Conservation (phyloP, 2,329 filamentous ascomycete genomes). For the Ophiostoma montium region DNA sequence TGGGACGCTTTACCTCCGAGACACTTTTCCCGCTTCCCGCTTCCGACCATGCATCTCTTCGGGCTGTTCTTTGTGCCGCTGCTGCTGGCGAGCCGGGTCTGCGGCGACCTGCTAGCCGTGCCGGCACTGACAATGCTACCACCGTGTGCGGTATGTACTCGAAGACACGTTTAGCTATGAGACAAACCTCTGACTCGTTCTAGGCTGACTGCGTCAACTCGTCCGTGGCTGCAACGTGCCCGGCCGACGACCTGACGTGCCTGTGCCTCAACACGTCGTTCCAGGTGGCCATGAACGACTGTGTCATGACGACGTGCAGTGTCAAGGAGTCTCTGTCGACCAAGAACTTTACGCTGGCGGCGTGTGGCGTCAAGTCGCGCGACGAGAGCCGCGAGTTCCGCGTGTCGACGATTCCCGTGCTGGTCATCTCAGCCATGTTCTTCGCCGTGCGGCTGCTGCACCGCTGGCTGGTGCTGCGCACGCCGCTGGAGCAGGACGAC, state of each 20-base stretch:
- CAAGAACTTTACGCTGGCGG: constrained; percentile 16
- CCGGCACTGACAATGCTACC: not conserved
- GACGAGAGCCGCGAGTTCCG: constrained; percentile 17
- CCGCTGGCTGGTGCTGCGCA: constrained; percentile 19
- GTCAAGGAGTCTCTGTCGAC: constrained; percentile 6
- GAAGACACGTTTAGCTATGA: no score
- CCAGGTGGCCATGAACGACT: not conserved
- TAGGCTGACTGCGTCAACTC: not conserved
- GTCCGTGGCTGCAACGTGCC: not conserved
- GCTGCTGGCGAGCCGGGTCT: not conserved
- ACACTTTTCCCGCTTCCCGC: no score
- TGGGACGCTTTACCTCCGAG: no score
- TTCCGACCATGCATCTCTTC: not conserved
- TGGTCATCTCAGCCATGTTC: constrained; percentile 22
- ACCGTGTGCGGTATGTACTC: not conserved
- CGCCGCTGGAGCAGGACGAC: constrained; percentile 20
- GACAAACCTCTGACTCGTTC: not conserved
- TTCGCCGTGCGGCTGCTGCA: constrained; percentile 25
- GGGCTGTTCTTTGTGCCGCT: not conserved
- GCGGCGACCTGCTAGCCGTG: not conserved
- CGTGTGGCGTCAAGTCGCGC: constrained; percentile 15
- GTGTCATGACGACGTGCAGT: not conserved
- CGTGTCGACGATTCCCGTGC: constrained; percentile 19
- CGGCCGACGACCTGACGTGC: not conserved
- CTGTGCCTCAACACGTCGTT: constrained; percentile 2